phyloP scores from a whole-genome alignment of 192 early-diverging fungal species.

The Allomyces macrogynus region DNA sequence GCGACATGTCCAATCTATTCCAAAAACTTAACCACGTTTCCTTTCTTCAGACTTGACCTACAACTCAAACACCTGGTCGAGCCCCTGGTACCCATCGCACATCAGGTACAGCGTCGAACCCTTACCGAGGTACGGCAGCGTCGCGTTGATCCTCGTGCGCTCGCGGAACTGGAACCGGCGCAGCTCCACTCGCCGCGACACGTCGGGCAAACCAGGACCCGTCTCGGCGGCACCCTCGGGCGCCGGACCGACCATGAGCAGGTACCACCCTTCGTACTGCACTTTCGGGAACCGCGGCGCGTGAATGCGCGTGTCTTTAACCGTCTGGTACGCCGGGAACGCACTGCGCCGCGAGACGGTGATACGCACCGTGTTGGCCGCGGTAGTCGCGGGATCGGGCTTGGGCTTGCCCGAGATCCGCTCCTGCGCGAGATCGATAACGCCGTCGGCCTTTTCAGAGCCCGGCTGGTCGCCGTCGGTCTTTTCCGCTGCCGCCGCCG shows the following conservation, averaged over 20 bases:
- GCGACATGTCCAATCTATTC: too few relatives aligned
- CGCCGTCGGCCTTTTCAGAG: too few relatives aligned
- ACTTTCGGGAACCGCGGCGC: constrained; percentile 73
- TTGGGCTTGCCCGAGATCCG: constrained; percentile 5
- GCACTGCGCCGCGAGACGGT: constrained; percentile 10
- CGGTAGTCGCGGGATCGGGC: not conserved
- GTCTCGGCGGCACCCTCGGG: constrained; percentile 21
- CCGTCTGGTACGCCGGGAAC: constrained; percentile 6
- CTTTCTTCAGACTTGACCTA: too few relatives aligned
- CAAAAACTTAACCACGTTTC: too few relatives aligned
- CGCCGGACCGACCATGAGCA: constrained; percentile 56
- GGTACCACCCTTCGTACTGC: constrained; percentile 89
- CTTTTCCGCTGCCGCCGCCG: too few relatives aligned
- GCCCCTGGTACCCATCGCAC: constrained; percentile 60
- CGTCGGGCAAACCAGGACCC: constrained; percentile 5
- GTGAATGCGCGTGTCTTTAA: constrained; percentile 36
- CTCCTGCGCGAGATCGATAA: constrained; percentile 1
- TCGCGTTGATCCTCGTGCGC: constrained; percentile 11
- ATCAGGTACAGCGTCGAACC: constrained; percentile 35
- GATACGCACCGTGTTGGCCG: constrained; percentile 10
- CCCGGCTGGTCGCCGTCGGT: too few relatives aligned
- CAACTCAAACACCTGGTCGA: constrained; percentile 32
- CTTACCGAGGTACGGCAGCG: constrained; percentile 38
- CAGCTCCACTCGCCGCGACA: constrained; percentile 6
- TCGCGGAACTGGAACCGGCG: constrained; percentile 9